These are phyloP conservation scores for Metschnikowia matae DNA, from an alignment of 805 yeast species.

Conservation along the genomic window DNA sequence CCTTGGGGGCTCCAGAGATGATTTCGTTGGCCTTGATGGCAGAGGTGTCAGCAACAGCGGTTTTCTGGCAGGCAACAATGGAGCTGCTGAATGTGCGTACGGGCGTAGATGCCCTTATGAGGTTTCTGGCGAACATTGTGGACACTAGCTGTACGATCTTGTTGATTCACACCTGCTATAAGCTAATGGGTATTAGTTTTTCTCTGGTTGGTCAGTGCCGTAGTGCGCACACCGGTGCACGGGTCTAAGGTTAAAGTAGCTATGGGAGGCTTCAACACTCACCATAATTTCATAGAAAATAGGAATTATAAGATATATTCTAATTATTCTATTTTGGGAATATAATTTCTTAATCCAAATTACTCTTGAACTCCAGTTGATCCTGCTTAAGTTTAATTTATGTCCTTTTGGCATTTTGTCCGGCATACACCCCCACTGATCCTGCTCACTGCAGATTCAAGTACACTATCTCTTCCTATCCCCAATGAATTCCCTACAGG, in stretches of 20 bases:
- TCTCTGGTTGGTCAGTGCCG: conserved; percentile 19
- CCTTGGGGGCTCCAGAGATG: conserved; percentile 75
- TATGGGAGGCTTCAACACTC: neutral
- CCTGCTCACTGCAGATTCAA: neutral
- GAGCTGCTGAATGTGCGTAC: conserved; percentile 26
- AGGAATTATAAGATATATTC: neutral
- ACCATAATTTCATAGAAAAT: neutral
- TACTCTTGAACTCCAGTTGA: neutral
- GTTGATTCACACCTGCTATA: neutral
- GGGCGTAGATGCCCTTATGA: conserved; percentile 17
- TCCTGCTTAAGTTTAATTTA: no score
- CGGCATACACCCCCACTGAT: neutral
- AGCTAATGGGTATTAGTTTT: conserved; percentile 5
- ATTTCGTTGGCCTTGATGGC: conserved; percentile 46
- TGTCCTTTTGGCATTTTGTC: neutral
- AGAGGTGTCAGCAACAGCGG: conserved; percentile 23
- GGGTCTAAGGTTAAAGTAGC: conserved; percentile 4
- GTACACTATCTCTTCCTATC: neutral
- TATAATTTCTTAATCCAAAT: neutral
- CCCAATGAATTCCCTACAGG: conserved; percentile 19
- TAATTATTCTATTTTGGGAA: no score
- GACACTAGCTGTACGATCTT: neutral
- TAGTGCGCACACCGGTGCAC: conserved; percentile 12
- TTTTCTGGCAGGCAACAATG: conserved; percentile 18
- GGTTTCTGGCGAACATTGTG: conserved; percentile 24